Percentiles rank a stretch among this genome's conserved stretches.
Evolutionary conservation across 1,284 basidiomycete genomes (phyloP).

Genomic region (Ceratobasidium sp.): DNA sequence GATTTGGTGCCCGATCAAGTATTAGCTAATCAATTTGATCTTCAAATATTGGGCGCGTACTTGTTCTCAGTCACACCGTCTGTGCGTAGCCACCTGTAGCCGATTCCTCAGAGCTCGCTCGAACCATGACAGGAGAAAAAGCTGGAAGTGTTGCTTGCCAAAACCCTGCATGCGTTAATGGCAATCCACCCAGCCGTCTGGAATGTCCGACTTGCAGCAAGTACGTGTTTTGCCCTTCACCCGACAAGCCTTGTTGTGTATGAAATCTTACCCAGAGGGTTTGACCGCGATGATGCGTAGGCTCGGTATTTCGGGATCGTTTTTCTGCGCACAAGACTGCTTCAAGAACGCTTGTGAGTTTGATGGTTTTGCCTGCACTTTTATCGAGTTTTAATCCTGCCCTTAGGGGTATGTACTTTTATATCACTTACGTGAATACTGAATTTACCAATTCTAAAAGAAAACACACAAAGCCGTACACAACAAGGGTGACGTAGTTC

Average conservation of each 20-base stretch:
- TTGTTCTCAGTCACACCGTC: background rate
- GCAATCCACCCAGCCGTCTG: conserved; percentile 74
- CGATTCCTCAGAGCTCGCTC: background rate
- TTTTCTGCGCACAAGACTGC: conserved; percentile 85
- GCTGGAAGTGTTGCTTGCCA: conserved; percentile 58
- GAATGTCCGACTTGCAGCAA: conserved; percentile 86
- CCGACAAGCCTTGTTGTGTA: conserved; percentile 8
- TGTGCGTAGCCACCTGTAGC: conserved; percentile 3
- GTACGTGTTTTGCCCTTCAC: conserved; percentile 53
- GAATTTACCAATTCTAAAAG: conserved; percentile 53
- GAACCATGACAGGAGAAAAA: conserved; percentile 11
- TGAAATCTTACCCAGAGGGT: conserved; percentile 15
- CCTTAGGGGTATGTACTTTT: conserved; percentile 35
- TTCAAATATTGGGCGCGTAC: background rate
- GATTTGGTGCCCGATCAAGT: background rate
- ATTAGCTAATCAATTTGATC: conserved; percentile 6
- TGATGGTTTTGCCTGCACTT: conserved; percentile 5
- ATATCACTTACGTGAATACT: background rate
- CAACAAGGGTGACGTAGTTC: conserved; percentile 34
- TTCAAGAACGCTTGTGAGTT: conserved; percentile 84
- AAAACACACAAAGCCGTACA: conserved; percentile 82
- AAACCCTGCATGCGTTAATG: conserved; percentile 72
- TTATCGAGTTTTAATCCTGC: conserved; percentile 3
- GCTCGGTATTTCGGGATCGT: conserved; percentile 79
- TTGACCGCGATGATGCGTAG: conserved; percentile 51